Conservation (phyloP, 2,329 filamentous ascomycete species). For the Trichoderma sp. region DNA sequence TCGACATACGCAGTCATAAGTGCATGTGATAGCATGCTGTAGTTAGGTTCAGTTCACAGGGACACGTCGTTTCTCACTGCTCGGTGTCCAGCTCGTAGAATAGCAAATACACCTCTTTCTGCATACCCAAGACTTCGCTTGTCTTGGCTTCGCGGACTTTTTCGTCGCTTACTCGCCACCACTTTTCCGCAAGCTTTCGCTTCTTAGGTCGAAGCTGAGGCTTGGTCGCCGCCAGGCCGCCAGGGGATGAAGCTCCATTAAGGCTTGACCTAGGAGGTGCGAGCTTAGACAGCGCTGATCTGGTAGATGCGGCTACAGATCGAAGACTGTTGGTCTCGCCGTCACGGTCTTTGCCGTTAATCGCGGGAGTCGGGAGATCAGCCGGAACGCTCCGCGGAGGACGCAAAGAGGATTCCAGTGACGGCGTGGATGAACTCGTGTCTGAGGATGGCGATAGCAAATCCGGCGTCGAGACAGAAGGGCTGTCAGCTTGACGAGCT, state of each 20-base stretch:
- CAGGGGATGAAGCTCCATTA: slow-evolving; percentile 34
- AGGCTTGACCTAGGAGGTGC: slow-evolving; percentile 45
- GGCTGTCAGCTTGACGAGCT: slow-evolving; percentile 46
- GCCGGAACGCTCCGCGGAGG: slow-evolving; percentile 42
- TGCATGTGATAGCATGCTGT: background rate
- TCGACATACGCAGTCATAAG: background rate
- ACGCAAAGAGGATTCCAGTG: slow-evolving; percentile 41
- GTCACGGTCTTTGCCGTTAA: slow-evolving; percentile 46
- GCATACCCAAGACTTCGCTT: slow-evolving; percentile 86
- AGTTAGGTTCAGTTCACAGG: background rate
- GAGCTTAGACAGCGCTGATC: slow-evolving; percentile 56
- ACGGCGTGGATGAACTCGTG: slow-evolving; percentile 44
- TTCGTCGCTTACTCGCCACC: slow-evolving; percentile 98
- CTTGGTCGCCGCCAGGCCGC: slow-evolving; percentile 31
- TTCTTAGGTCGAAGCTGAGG: slow-evolving; percentile 56
- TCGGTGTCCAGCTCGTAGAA: slow-evolving; percentile 86
- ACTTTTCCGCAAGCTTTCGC: slow-evolving; percentile 66
- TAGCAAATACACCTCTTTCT: slow-evolving; percentile 91
- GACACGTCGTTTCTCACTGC: slow-evolving; percentile 24
- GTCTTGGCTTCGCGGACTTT: slow-evolving; percentile 96
- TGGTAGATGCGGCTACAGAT: slow-evolving; percentile 61
- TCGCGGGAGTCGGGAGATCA: slow-evolving; percentile 26
- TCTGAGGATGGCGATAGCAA: slow-evolving; percentile 47
- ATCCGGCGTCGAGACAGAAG: slow-evolving; percentile 53
- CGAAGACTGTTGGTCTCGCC: slow-evolving; percentile 56